Conservation (phyloP, 1,284 basidiomycete genomes). For the Rugosomyces carneus region DNA sequence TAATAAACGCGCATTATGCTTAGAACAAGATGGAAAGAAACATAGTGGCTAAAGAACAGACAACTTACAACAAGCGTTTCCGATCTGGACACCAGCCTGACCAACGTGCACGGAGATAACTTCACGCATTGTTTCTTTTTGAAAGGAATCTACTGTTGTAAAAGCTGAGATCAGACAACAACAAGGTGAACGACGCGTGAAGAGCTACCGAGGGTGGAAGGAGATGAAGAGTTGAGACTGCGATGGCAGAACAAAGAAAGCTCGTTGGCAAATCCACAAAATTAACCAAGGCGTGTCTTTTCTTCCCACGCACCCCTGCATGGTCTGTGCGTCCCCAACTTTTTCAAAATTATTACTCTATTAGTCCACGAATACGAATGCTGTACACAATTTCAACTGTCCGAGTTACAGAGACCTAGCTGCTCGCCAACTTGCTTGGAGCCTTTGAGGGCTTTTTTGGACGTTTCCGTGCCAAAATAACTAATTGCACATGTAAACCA, state of each 20-base stretch:
- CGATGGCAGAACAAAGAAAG: slow-evolving; percentile 35
- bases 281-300: slow-evolving; percentile 24
- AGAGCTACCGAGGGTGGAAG: slow-evolving; percentile 24
- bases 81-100: slow-evolving; percentile 93
- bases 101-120: slow-evolving; percentile 92
- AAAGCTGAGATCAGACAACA: slow-evolving; percentile 16
- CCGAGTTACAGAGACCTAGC: slow-evolving; percentile 1
- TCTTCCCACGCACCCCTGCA: slow-evolving; percentile 31
- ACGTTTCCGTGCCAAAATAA: slow-evolving; percentile 43
- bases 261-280: slow-evolving; percentile 25
- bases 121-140: slow-evolving; percentile 62
- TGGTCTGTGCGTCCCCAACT: slow-evolving; percentile 32
- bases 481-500: slow-evolving; percentile 20
- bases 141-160: slow-evolving; percentile 18
- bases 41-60: not conserved
- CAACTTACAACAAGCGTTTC: slow-evolving; percentile 83
- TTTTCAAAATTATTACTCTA: not conserved
- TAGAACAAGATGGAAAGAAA: slow-evolving; percentile 7
- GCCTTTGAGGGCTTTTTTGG: slow-evolving; percentile 29
- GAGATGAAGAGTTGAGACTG: slow-evolving; percentile 25
- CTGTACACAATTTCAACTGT: not conserved
- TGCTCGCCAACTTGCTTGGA: slow-evolving; percentile 21
- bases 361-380: not conserved
- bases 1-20: slow-evolving; percentile 20
- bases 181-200: slow-evolving; percentile 18